Base-by-base conservation (phyloP, 2,329 filamentous ascomycete genomes). In the Dothideomycetes sp. region DNA sequence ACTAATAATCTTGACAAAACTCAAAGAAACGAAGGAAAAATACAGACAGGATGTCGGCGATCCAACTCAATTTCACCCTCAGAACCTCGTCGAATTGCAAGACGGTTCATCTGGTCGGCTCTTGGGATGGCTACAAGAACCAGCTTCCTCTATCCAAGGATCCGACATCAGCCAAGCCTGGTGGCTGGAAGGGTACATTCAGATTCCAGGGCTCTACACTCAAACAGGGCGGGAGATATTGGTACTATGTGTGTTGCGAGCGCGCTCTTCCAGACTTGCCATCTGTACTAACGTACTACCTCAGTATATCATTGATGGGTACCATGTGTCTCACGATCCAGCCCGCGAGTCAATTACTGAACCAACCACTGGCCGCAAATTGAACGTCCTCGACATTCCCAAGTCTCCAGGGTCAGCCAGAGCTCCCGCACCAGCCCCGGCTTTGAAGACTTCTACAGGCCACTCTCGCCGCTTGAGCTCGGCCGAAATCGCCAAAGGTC, bases 291-390 rank as follows among this genome's bases (percentile, higher is more conserved):
- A 42, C 35, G 29, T 2, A 31, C 32, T 10, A 36, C 17, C 12
- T 12, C 36, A 64, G 59, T 98, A 95, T 75, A 95, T 96, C 79
- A 91, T 96, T 64, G 91, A 98, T 64, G 91, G 91, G 54, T 95
- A 95, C 78, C 88, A 95, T 65, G 82, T 94, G 62, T 88, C 88
- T 46, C 89, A 96, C 75, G 91, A 96, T 69, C 88, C 89, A 52
- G 84, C 84, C 62, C 81, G 87, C 62, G 72, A 83, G 57, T 89
- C 82, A 59, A 93, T 84, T 59, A 81, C 84, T 51, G 91, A 98
- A 73, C 88, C 89, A 60, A 96, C 88, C 63, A 96, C 91, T 42
- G 86, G 88, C 68, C 89, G 91, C 63, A 86, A 88, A 66, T 76
- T 98, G 55, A 98, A 98, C 77, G 85, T 94, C 66, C 85, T 98